phyloP scores from a whole-genome alignment of 192 early-diverging fungal species.

The Coemansia sp. region DNA sequence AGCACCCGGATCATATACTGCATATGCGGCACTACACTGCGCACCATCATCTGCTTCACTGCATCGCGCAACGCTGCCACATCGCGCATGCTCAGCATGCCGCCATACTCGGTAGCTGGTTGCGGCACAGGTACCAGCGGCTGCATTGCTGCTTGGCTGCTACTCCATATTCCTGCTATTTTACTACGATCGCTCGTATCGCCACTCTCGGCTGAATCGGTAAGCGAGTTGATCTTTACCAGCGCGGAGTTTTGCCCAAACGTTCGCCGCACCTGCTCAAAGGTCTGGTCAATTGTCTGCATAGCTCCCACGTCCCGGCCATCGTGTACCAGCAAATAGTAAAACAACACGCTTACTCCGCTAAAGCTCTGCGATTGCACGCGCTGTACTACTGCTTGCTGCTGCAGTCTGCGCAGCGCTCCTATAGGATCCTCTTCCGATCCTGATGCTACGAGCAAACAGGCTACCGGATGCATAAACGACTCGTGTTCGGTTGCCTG shows the following conservation, averaged over 20 bases:
- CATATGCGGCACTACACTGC: constrained; percentile 85
- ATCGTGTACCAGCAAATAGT: constrained; percentile 87
- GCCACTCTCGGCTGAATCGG: constrained; percentile 12
- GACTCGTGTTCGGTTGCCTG: constrained; percentile 86
- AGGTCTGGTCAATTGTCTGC: constrained; percentile 43
- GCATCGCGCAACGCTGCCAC: constrained; percentile 42
- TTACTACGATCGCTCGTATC: constrained; percentile 23
- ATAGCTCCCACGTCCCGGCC: constrained; percentile 37
- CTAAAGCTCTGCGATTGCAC: constrained; percentile 70
- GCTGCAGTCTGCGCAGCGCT: constrained; percentile 60
- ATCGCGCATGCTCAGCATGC: constrained; percentile 50
- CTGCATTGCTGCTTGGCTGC: constrained; percentile 16
- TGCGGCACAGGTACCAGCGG: constrained; percentile 6
- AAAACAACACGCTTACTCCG: constrained; percentile 76
- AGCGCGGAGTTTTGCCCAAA: constrained; percentile 47
- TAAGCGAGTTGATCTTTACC: constrained; percentile 43
- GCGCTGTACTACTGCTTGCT: constrained; percentile 52
- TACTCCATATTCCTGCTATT: constrained; percentile 40
- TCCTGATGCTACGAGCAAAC: constrained; percentile 66
- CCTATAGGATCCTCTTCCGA: constrained; percentile 73
- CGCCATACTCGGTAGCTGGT: constrained; percentile 12
- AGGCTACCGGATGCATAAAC: constrained; percentile 92
- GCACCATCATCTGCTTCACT: constrained; percentile 64
- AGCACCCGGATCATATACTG: constrained; percentile 79
- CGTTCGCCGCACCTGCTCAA: constrained; percentile 45